Evolutionary conservation across 257 asterid species (phyloP).

Genomic region (Verbena officinalis): DNA sequence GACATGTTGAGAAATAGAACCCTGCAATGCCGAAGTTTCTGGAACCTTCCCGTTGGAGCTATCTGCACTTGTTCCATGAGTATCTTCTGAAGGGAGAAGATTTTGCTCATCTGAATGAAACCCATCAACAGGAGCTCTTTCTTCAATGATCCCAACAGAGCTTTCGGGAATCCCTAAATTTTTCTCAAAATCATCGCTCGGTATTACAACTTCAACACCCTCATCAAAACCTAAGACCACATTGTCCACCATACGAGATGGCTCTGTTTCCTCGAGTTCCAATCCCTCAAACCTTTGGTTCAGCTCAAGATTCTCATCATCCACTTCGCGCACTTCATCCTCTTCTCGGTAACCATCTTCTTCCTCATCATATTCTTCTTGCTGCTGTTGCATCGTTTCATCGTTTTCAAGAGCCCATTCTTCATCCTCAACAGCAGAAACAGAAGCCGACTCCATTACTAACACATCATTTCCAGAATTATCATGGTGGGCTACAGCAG

Average conservation of each 20-base stretch:
- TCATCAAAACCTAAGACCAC: slow-evolving; percentile 89
- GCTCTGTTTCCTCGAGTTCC: slow-evolving; percentile 58
- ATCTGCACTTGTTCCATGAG: slow-evolving; percentile 39
- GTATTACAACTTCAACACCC: slow-evolving; percentile 90
- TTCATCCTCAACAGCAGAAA: slow-evolving; percentile 73
- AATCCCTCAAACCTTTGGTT: slow-evolving; percentile 60
- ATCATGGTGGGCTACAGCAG: slow-evolving; percentile 47
- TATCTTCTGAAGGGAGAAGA: slow-evolving; percentile 45
- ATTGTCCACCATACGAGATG: slow-evolving; percentile 60
- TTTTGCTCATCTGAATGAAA: slow-evolving; percentile 54
- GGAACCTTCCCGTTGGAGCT: slow-evolving; percentile 37
- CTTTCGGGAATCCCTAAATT: slow-evolving; percentile 44
- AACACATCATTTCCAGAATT: slow-evolving; percentile 46
- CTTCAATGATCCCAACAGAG: slow-evolving; percentile 43
- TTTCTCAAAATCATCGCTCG: slow-evolving; percentile 78
- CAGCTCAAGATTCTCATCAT: slow-evolving; percentile 62
- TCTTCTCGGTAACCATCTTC: slow-evolving; percentile 89
- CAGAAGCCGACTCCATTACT: slow-evolving; percentile 46
- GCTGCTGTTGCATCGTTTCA: slow-evolving; percentile 65
- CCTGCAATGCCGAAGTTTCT: slow-evolving; percentile 43
- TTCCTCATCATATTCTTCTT: slow-evolving; percentile 93
- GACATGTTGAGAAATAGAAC: slow-evolving; percentile 45
- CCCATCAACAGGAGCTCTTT: slow-evolving; percentile 43
- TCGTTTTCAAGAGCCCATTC: slow-evolving; percentile 83
- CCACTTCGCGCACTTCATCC: slow-evolving; percentile 83